phyloP scores from a whole-genome alignment of 306 rosid species.

The Acacia crassicarpa region DNA sequence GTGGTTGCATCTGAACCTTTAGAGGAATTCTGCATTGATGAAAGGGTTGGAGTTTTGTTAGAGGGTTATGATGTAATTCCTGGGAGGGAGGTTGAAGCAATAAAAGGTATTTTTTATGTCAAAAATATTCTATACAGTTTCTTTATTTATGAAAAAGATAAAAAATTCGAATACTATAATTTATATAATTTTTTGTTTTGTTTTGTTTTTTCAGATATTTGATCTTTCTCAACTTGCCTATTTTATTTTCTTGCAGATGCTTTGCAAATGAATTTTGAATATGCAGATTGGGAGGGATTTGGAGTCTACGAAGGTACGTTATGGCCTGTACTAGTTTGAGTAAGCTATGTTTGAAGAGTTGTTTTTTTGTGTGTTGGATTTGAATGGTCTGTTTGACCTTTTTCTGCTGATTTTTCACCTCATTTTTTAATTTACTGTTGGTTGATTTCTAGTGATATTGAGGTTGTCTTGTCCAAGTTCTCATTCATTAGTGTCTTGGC shows the following conservation, averaged over 20 bases:
- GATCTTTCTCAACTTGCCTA: conserved; percentile 22
- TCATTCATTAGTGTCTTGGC: conserved; percentile 5
- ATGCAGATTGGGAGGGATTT: conserved; percentile 48
- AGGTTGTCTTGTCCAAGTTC: conserved; percentile 20
- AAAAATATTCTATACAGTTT: conserved; percentile 18
- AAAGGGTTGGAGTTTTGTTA: conserved; percentile 72
- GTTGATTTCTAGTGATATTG: conserved; percentile 12
- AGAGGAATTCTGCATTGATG: conserved; percentile 74
- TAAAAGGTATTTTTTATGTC: conserved; percentile 59
- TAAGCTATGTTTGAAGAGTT: conserved; percentile 14
- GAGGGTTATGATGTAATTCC: conserved; percentile 79
- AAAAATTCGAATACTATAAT: conserved; percentile 1
- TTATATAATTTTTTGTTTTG: not conserved
- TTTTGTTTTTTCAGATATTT: conserved; percentile 6
- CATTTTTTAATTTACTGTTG: conserved; percentile 14
- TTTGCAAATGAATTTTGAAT: conserved; percentile 73
- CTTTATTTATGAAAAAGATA: conserved; percentile 3
- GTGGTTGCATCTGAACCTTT: conserved; percentile 47
- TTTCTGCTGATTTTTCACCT: conserved; percentile 3
- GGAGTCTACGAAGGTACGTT: conserved; percentile 64
- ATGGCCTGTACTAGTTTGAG: conserved; percentile 11
- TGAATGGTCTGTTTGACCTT: not conserved
- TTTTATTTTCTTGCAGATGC: conserved; percentile 65
- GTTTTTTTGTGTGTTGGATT: not conserved
- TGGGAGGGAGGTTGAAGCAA: conserved; percentile 81